phyloP scores from a whole-genome alignment of 2,329 filamentous ascomycete genomes.

The Ilyonectria mors-panacis region DNA sequence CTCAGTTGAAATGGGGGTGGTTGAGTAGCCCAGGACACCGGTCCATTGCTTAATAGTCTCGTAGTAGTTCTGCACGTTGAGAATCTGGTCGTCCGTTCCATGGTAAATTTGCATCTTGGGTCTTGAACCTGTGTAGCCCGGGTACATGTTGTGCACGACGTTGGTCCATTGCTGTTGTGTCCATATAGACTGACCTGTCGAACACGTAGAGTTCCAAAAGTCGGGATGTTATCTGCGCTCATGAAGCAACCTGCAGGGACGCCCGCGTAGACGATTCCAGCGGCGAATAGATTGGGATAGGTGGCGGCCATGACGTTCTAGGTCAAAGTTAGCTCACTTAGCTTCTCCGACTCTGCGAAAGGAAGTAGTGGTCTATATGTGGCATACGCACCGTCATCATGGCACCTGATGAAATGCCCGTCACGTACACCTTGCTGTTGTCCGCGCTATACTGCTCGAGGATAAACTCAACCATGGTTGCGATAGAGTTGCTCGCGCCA shows the following conservation, averaged over 20 bases:
- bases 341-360: too few relatives aligned
- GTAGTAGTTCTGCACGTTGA: slow-evolving; percentile 68
- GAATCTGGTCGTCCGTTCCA: slow-evolving; percentile 64
- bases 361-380: fast-evolving
- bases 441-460: slow-evolving; percentile 65
- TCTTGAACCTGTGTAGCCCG: slow-evolving; percentile 62
- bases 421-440: slow-evolving; percentile 63
- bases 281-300: slow-evolving; percentile 69
- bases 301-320: slow-evolving; percentile 65
- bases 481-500: slow-evolving; percentile 65
- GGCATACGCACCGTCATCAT: slow-evolving; percentile 42
- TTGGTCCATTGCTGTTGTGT: slow-evolving; percentile 60
- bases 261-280: slow-evolving; percentile 65
- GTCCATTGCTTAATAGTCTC: slow-evolving; percentile 72
- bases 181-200: slow-evolving; percentile 63
- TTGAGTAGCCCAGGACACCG: slow-evolving; percentile 61
- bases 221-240: slow-evolving; percentile 56
- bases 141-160: slow-evolving; percentile 63
- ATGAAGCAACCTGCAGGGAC: slow-evolving; percentile 70
- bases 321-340: slow-evolving; percentile 33
- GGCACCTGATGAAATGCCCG: slow-evolving; percentile 50
- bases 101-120: slow-evolving; percentile 74
- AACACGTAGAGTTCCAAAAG: slow-evolving; percentile 70
- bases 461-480: slow-evolving; percentile 68
- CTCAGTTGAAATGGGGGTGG: slow-evolving; percentile 49